A percentile compares a stretch with the other conserved stretches of the same genome.
Conservation (phyloP, 2,329 filamentous ascomycete genomes). For the Leptosphaerulina australis region DNA sequence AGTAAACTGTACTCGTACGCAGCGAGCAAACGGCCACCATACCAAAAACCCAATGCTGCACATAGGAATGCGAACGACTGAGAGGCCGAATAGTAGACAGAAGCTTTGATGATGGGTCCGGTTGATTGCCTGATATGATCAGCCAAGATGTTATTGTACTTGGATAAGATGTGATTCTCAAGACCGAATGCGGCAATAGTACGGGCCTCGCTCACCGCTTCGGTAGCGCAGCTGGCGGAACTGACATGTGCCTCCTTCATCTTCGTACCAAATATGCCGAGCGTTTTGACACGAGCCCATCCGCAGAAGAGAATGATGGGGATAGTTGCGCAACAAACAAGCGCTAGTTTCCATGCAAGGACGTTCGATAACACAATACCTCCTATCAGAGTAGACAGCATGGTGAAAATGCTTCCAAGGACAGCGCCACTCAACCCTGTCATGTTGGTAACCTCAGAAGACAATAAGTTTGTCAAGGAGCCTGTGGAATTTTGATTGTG, state of each 20-base stretch:
- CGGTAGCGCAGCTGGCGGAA: slow-evolving; percentile 69
- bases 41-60: slow-evolving; percentile 22
- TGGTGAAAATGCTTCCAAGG: slow-evolving; percentile 80
- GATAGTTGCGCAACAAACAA: slow-evolving; percentile 78
- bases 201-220: slow-evolving; percentile 86
- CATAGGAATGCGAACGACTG: slow-evolving; percentile 68
- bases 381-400: slow-evolving; percentile 74
- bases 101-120: slow-evolving; percentile 73
- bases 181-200: slow-evolving; percentile 86
- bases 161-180: slow-evolving; percentile 69
- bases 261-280: neutral
- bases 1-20: slow-evolving; percentile 66
- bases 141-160: slow-evolving; percentile 66
- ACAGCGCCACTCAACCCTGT: slow-evolving; percentile 86
- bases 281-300: slow-evolving; percentile 79
- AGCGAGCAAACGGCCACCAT: slow-evolving; percentile 22
- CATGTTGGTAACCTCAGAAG: slow-evolving; percentile 66
- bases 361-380: slow-evolving; percentile 70
- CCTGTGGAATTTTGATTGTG: too few relatives aligned
- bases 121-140: slow-evolving; percentile 70
- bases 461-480: too few relatives aligned
- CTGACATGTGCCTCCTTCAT: too few relatives aligned
- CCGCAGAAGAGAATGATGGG: slow-evolving; percentile 76
- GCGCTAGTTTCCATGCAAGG: slow-evolving; percentile 81
- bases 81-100: slow-evolving; percentile 76